These are phyloP conservation scores for Amaranthus palmeri DNA, from an alignment of 148 eudicot species.

Conservation along the genomic window DNA sequence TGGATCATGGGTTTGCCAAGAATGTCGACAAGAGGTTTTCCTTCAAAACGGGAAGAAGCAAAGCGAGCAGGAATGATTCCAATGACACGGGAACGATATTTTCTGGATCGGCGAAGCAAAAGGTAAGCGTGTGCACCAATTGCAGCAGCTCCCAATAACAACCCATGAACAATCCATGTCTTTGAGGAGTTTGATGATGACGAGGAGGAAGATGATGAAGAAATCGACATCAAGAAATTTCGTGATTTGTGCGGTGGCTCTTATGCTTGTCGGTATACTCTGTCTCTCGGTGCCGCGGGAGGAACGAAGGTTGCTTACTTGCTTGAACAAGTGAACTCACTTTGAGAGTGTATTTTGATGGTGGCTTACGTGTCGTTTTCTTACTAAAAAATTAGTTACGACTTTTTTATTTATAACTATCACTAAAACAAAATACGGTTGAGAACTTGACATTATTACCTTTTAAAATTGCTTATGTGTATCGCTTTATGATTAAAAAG, in stretches of 20 bases:
- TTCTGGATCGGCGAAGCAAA: conserved; percentile 37
- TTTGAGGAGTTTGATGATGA: conserved; percentile 45
- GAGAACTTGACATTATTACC: too few species aligned
- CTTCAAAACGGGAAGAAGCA: conserved; percentile 81
- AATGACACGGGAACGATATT: conserved; percentile 66
- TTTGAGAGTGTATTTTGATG: too few species aligned
- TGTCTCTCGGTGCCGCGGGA: neutral
- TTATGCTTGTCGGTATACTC: neutral
- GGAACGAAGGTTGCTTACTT: neutral
- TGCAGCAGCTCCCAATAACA: conserved; percentile 52
- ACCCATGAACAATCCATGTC: conserved; percentile 51
- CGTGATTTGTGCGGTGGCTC: neutral
- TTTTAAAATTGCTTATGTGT: too few species aligned
- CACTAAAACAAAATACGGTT: too few species aligned
- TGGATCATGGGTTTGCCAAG: conserved; percentile 99
- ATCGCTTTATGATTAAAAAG: too few species aligned
- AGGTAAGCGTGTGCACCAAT: conserved; percentile 55
- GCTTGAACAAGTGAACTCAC: too few species aligned
- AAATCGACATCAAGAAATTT: neutral
- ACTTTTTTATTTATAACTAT: too few species aligned
- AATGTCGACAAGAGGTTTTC: conserved; percentile 83
- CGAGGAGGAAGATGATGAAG: conserved; percentile 25
- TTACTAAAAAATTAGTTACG: too few species aligned
- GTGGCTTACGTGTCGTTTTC: too few species aligned
- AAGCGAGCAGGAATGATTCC: conserved; percentile 87